phyloP scores from a whole-genome alignment of 1,284 basidiomycete species.

The Leccinum solheimii region DNA sequence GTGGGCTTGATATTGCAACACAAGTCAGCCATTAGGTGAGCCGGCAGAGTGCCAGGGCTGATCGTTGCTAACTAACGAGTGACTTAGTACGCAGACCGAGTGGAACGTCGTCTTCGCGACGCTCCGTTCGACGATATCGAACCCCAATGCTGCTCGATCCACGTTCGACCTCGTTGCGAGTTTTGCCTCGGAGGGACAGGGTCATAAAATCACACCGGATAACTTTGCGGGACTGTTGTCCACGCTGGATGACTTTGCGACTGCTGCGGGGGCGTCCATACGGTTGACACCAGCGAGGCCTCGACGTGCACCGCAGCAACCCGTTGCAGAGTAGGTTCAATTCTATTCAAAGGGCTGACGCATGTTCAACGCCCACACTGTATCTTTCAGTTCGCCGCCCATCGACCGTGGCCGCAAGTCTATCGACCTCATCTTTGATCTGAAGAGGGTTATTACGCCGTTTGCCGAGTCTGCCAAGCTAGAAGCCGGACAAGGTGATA shows the following conservation, averaged over 20 bases:
- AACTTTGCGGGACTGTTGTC: constrained; percentile 83
- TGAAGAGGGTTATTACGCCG: constrained; percentile 63
- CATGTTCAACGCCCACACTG: constrained; percentile 7
- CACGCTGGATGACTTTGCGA: constrained; percentile 86
- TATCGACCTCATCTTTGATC: constrained; percentile 75
- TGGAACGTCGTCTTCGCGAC: constrained; percentile 94
- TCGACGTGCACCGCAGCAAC: constrained; percentile 52
- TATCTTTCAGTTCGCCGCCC: constrained; percentile 59
- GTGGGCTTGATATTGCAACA: constrained; percentile 78
- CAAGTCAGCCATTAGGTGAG: constrained; percentile 71
- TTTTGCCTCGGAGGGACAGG: constrained; percentile 59
- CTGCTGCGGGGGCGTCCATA: constrained; percentile 61
- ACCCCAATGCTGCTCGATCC: constrained; percentile 85
- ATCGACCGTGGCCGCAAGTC: constrained; percentile 82
- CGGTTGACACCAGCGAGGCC: constrained; percentile 56
- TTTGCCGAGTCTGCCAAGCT: constrained; percentile 53
- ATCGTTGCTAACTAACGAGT: constrained; percentile 7
- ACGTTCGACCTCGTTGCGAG: constrained; percentile 77
- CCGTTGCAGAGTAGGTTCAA: constrained; percentile 50
- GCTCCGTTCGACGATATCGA: constrained; percentile 82
- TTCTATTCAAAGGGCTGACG: background rate
- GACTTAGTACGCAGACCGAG: constrained; percentile 81
- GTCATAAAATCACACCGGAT: constrained; percentile 67
- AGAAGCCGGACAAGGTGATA: constrained; percentile 50
- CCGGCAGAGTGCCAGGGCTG: background rate